Percentiles rank a stretch among this genome's conserved stretches.
Evolutionary conservation across 148 eudicot species (phyloP).

Genomic region (Drosera capensis): DNA sequence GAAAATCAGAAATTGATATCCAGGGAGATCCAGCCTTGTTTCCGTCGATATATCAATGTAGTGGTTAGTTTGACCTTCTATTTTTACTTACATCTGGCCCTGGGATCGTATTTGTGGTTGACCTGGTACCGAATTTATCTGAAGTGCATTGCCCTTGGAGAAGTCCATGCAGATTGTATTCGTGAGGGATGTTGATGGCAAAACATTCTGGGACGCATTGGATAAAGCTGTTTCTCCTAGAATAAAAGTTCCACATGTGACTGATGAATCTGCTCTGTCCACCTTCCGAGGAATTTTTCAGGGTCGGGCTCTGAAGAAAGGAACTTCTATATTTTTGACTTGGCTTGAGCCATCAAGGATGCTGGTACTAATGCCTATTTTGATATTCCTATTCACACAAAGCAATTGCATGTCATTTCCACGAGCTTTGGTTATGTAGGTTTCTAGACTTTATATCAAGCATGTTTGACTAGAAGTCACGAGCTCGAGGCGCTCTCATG

Average conservation of each 20-base stretch:
- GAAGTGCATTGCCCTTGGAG: constrained; percentile 63
- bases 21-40: constrained; percentile 37
- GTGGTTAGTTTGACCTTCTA: constrained; percentile 1
- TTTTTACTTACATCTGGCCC: neutral
- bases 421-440: too few species aligned
- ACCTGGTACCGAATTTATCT: constrained; percentile 5
- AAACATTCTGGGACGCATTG: constrained; percentile 95
- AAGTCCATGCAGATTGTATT: constrained; percentile 68
- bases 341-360: constrained; percentile 71
- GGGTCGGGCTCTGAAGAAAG: constrained; percentile 62
- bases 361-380: constrained; percentile 38
- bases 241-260: constrained; percentile 38
- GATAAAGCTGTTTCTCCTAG: constrained; percentile 78
- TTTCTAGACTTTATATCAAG: too few species aligned
- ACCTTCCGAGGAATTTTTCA: constrained; percentile 54
- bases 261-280: constrained; percentile 52
- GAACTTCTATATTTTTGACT: constrained; percentile 66
- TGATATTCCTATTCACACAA: neutral
- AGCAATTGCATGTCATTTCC: neutral
- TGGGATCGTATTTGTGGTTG: neutral
- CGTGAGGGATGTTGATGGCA: constrained; percentile 88
- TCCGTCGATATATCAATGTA: constrained; percentile 56
- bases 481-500: too few species aligned
- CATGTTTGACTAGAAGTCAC: too few species aligned
- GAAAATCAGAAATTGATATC: constrained; percentile 35